Conservation (phyloP, 2,329 filamentous ascomycete species). For the Epicoccum nigrum region DNA sequence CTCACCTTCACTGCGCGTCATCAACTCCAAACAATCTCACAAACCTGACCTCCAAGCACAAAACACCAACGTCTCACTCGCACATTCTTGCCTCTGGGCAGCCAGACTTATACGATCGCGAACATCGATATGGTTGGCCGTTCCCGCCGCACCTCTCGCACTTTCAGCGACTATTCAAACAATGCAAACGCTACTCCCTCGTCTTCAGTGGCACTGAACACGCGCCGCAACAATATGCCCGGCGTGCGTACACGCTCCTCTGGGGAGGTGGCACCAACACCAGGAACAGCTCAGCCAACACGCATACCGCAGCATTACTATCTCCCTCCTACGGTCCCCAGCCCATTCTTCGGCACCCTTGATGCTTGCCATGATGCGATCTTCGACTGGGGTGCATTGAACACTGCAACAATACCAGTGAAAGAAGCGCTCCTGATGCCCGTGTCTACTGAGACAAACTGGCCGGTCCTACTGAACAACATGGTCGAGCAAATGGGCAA, state of each 20-base stretch:
- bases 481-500: not conserved
- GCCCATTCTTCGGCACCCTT: constrained; percentile 31
- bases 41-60: too few species aligned
- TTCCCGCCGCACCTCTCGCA: constrained; percentile 5
- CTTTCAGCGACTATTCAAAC: constrained; percentile 13
- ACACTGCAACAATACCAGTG: not conserved
- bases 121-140: not conserved
- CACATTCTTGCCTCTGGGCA: not conserved
- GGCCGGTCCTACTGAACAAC: constrained; percentile 11
- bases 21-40: too few species aligned
- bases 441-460: constrained; percentile 19
- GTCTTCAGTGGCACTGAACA: not conserved
- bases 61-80: not conserved
- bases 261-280: not conserved
- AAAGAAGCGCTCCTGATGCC: constrained; percentile 14
- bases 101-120: too few species aligned
- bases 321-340: constrained; percentile 29
- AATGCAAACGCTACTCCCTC: constrained; percentile 3
- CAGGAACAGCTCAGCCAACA: not conserved
- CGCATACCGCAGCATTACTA: constrained; percentile 21
- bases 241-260: not conserved
- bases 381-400: constrained; percentile 15
- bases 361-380: constrained; percentile 32
- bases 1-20: constrained; percentile 3
- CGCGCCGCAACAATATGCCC: not conserved